Evolutionary conservation across 805 yeast genomes (phyloP), one percentile per base, ranked within the genome.

Genomic region (Starmerella apis): DNA sequence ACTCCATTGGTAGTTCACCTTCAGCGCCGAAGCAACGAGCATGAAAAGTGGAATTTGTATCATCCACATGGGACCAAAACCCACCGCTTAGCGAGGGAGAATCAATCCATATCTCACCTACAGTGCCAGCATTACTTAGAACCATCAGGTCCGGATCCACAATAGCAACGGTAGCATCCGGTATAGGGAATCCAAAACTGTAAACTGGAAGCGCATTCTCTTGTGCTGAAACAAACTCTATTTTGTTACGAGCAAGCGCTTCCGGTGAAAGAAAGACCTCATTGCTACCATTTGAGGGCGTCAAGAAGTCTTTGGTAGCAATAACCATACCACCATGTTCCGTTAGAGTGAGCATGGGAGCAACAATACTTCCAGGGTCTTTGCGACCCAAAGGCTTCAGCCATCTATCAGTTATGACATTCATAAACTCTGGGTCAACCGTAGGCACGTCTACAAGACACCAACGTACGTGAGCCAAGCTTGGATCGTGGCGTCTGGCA

Each of bases 91-190:
- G 67, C 53, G 94, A 83, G 1, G 90, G 90, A 38, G 94, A 82
- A 60, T 88, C 96, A n/a, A 92, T 84, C 97, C 97, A 92, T 30
- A 92, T 81, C 65, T 92, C 99, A 24, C 98, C 98, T 14, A 92
- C 85, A 55, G 83, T 86, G 60, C 84, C 77, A 43, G 75, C 81
- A 2, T 80, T 78, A 4, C 86, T 83, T 16, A 92, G 68, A 2
- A 80, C 70, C 32, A 81, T 75, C 51, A 90, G 86, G 53, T 92
- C 97, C 0, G 97, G 97, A 62, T 94, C 87, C 0, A 92, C 97
- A 25, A 92, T 78, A 0, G 96, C 96, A 28, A 90, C 64, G 0
- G 94, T 85, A 0, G 96, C 90, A 68, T 90, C 96, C 0, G 96
- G 96, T 1, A 92, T 65, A 1, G 98, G 97, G 60, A 74, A 86